These are phyloP conservation scores for Auricularia auricula-judae DNA, from an alignment of 768 basidiomycete species.

Conservation along the genomic window DNA sequence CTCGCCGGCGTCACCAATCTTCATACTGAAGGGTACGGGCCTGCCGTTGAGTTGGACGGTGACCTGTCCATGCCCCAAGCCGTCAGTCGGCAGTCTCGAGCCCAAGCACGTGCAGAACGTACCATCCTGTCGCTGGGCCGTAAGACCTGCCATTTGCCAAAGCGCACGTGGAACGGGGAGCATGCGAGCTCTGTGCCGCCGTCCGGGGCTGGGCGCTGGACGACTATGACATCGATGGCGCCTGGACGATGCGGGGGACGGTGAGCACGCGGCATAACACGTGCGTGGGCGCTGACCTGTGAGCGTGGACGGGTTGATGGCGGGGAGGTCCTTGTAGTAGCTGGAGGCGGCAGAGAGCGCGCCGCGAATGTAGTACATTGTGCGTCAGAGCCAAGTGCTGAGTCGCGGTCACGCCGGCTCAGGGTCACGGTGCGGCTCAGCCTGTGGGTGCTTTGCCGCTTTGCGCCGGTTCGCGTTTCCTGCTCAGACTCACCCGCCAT, in stretches of 20 bases:
- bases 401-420: neutral
- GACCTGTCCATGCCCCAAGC: conserved; percentile 39
- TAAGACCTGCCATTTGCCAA: conserved; percentile 94
- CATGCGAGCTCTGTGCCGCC: conserved; percentile 67
- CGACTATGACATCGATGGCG: conserved; percentile 97
- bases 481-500: neutral
- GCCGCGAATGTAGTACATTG: conserved; percentile 82
- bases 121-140: conserved; percentile 91
- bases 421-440: neutral
- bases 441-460: neutral
- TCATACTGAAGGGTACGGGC: conserved; percentile 89
- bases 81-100: neutral
- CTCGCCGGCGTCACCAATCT: conserved; percentile 97
- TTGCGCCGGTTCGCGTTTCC: neutral
- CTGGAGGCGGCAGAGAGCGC: conserved; percentile 79
- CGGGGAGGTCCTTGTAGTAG: conserved; percentile 77
- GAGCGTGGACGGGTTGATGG: conserved; percentile 90
- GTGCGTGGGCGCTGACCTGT: conserved; percentile 26
- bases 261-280: neutral
- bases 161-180: conserved; percentile 94
- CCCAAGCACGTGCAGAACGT: conserved; percentile 9
- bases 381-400: neutral
- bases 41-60: conserved; percentile 80
- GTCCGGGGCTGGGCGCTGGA: conserved; percentile 57
- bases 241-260: conserved; percentile 27